Base-by-base conservation (phyloP, 1,139 yeast genomes). In the Saccharomyces hybrid region DNA sequence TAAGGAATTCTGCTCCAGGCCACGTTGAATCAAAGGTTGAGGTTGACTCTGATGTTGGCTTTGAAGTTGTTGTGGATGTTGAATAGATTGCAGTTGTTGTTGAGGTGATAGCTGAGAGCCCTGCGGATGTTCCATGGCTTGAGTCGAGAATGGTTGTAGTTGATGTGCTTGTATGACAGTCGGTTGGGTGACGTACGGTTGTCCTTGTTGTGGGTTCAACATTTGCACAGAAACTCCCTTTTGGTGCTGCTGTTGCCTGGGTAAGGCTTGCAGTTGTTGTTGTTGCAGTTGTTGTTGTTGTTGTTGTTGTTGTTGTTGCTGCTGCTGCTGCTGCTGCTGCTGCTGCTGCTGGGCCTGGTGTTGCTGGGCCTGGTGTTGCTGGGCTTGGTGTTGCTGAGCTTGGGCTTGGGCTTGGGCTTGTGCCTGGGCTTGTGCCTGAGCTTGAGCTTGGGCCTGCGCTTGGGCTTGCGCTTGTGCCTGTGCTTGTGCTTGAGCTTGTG, bases 401-500 rank as follows among this genome's bases (percentile, higher is more conserved):
- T 57, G 50, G 6, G 49, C 50, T 3, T 34, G 49, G 19, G 46
- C 48, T 28, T 54, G 54, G 2, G 52, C 29, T 16, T 55, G 54
- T 5, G 56, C 48, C 41, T 52, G 55, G 9, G 52, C 51, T 48
- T 51, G 50, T 2, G 57, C 51, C 7, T 50, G 50, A 2, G 59
- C 50, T 46, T 49, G 55, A 0, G 55, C 55, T 46, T 53, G 55
- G 2, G 55, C 49, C 1, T 54, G 59, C 14, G 58, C 63, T 34
- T 57, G 63, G 16, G 58, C 57, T 50, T 57, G 71, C 27, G 57
- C 62, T 41, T 59, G 69, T 13, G 61, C 60, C 32, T 63, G 66
- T 13, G 62, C 59, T 25, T 55, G 61, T 5, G 56, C 59, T 50
- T 57, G 62, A 3, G 54, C 60, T 41, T 58, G 66, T 9, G 56